Evolutionary conservation across 2,329 filamentous ascomycete species (phyloP).

Genomic region (Hymenoscyphus albidus): DNA sequence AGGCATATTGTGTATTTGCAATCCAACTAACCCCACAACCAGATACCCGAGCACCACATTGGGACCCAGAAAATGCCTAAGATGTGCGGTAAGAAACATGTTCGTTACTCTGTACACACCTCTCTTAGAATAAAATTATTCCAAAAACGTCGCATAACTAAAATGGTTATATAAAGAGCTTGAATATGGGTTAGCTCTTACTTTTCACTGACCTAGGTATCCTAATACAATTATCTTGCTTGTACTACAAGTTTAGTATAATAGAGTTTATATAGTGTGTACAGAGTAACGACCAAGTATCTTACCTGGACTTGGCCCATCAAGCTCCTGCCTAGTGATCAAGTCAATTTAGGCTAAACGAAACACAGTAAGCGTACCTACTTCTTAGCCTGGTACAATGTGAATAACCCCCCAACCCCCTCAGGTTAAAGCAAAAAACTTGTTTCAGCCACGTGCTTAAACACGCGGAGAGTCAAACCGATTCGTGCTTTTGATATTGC

Average conservation of each 20-base stretch:
- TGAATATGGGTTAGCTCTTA: too few species aligned
- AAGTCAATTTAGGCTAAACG: conserved; percentile 6
- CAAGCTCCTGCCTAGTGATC: background rate
- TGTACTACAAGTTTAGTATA: too few species aligned
- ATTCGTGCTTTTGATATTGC: background rate
- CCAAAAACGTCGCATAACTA: too few species aligned
- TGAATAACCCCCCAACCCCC: background rate
- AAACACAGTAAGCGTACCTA: conserved; percentile 3
- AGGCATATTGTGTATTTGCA: conserved; percentile 4
- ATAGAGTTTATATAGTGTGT: too few species aligned
- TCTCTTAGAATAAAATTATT: too few species aligned
- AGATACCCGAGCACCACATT: background rate
- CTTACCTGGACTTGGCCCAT: background rate
- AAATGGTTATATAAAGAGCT: too few species aligned
- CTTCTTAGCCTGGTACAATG: background rate
- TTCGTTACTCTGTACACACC: too few species aligned
- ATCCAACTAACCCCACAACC: background rate
- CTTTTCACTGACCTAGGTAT: too few species aligned
- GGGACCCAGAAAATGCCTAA: background rate
- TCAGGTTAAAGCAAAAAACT: background rate
- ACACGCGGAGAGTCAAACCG: background rate
- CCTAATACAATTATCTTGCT: too few species aligned
- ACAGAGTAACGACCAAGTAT: too few species aligned
- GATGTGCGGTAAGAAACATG: background rate
- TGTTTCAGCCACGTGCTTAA: conserved; percentile 1